A percentile compares a stretch with the other conserved stretches of the same genome.
phyloP scores from a whole-genome alignment of 2,329 filamentous ascomycete species.

The Fusarium sacchari region DNA sequence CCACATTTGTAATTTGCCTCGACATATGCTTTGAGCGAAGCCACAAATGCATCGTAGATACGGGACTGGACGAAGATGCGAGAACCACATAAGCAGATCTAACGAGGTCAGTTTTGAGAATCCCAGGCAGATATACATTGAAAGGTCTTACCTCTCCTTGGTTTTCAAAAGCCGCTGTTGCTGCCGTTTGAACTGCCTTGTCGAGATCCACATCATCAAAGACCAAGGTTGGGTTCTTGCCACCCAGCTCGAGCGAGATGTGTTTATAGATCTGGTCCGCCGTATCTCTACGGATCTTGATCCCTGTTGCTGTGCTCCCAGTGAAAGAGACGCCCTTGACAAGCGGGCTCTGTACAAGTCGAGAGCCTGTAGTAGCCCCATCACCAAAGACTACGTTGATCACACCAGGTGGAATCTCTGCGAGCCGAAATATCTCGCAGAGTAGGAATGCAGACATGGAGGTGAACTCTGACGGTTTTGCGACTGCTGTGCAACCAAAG shows the following conservation, averaged over 20 bases:
- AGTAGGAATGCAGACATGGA: not conserved
- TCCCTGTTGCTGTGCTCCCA: not conserved
- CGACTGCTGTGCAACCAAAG: not conserved
- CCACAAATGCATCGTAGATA: not conserved
- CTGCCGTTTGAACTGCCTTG: not conserved
- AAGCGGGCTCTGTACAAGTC: not conserved
- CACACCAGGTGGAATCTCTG: not conserved
- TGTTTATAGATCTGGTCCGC: not conserved
- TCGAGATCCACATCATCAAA: not conserved
- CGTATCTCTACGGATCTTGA: not conserved
- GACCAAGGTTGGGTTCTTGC: not conserved
- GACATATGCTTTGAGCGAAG: not conserved
- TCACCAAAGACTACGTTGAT: not conserved
- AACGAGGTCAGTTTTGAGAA: not conserved
- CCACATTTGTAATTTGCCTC: not conserved
- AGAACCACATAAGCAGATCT: not conserved
- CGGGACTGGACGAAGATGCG: not conserved
- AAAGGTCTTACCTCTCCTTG: not conserved
- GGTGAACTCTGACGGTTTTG: not conserved
- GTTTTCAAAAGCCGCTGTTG: not conserved
- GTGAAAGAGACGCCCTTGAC: not conserved
- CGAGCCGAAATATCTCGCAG: not conserved
- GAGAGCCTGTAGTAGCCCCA: not conserved
- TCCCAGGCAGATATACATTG: rapidly evolving
- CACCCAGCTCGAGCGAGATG: not conserved